Conservation (phyloP, 2,329 filamentous ascomycete species). For the Aureobasidium vineae region DNA sequence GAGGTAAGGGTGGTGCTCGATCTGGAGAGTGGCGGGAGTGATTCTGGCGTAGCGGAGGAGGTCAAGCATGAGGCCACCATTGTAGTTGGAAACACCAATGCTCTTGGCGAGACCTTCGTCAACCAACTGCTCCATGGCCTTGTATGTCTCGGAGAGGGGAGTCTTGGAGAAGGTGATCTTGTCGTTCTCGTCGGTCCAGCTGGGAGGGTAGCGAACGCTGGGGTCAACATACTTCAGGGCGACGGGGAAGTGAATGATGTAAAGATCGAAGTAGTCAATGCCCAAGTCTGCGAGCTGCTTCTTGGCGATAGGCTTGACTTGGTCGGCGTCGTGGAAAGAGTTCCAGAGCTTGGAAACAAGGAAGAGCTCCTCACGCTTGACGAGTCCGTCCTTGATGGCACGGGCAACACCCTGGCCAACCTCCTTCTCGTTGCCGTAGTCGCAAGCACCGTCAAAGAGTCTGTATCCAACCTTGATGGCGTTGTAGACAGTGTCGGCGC, state of each 20-base stretch:
- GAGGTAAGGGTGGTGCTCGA: constrained; percentile 89
- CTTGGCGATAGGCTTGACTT: constrained; percentile 71
- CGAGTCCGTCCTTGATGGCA: constrained; percentile 76
- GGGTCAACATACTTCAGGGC: constrained; percentile 84
- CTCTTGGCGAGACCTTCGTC: constrained; percentile 65
- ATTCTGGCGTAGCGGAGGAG: constrained; percentile 74
- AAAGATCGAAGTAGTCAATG: constrained; percentile 87
- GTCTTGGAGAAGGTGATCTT: constrained; percentile 65
- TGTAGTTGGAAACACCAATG: constrained; percentile 84
- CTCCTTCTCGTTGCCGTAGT: constrained; percentile 82
- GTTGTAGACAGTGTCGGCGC: constrained; percentile 75
- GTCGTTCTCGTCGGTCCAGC: constrained; percentile 65
- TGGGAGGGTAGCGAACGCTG: constrained; percentile 72
- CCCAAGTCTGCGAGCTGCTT: constrained; percentile 80
- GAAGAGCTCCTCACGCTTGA: constrained; percentile 85
- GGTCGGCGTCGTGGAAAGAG: constrained; percentile 78
- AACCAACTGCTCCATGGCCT: constrained; percentile 73
- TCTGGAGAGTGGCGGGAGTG: constrained; percentile 73
- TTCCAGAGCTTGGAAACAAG: constrained; percentile 94
- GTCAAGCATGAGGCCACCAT: constrained; percentile 73
- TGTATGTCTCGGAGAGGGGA: constrained; percentile 77
- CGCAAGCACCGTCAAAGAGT: constrained; percentile 60
- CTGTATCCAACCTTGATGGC: constrained; percentile 61
- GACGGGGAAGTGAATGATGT: constrained; percentile 85
- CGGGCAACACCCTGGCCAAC: constrained; percentile 72